phyloP scores from a whole-genome alignment of 1,139 yeast species.

The Taphrina betulina region DNA sequence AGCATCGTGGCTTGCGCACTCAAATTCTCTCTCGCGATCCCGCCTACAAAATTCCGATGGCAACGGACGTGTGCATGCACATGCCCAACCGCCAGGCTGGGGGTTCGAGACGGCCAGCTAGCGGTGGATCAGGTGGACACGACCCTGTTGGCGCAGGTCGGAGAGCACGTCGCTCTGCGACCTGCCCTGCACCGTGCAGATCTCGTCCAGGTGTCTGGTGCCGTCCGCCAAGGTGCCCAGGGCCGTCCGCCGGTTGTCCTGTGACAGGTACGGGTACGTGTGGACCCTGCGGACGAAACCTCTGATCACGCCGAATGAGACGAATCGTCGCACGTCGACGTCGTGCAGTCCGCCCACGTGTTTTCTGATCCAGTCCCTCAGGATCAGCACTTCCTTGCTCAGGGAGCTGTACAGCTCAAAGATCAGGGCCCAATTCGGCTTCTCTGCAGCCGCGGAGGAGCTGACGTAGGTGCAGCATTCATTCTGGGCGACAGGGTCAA shows the following conservation, averaged over 20 bases:
- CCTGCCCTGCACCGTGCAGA: slow-evolving; percentile 65
- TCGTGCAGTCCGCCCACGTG: slow-evolving; percentile 59
- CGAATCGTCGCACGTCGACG: slow-evolving; percentile 78
- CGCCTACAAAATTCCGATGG: too few relatives aligned
- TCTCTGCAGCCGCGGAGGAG: slow-evolving; percentile 7
- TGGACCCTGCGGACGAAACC: slow-evolving; percentile 80
- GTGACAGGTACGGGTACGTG: slow-evolving; percentile 63
- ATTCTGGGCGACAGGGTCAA: slow-evolving; percentile 64
- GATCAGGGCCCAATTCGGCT: slow-evolving; percentile 53
- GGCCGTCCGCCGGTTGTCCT: slow-evolving; percentile 46
- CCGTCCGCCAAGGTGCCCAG: slow-evolving; percentile 55
- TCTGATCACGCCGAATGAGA: slow-evolving; percentile 80
- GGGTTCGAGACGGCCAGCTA: too few relatives aligned
- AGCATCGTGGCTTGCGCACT: too few relatives aligned
- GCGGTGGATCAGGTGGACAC: too few relatives aligned
- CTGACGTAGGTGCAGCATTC: slow-evolving; percentile 81
- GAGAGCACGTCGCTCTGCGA: slow-evolving; percentile 53
- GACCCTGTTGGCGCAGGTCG: too few relatives aligned
- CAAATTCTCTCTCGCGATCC: too few relatives aligned
- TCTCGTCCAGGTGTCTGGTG: slow-evolving; percentile 66
- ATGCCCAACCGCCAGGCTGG: too few relatives aligned
- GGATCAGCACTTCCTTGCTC: slow-evolving; percentile 54
- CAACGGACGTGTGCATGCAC: too few relatives aligned
- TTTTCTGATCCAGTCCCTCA: slow-evolving; percentile 76
- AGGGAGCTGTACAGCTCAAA: slow-evolving; percentile 71